phyloP scores from a whole-genome alignment of 805 yeast species.

The Teunomyces cretensis region DNA sequence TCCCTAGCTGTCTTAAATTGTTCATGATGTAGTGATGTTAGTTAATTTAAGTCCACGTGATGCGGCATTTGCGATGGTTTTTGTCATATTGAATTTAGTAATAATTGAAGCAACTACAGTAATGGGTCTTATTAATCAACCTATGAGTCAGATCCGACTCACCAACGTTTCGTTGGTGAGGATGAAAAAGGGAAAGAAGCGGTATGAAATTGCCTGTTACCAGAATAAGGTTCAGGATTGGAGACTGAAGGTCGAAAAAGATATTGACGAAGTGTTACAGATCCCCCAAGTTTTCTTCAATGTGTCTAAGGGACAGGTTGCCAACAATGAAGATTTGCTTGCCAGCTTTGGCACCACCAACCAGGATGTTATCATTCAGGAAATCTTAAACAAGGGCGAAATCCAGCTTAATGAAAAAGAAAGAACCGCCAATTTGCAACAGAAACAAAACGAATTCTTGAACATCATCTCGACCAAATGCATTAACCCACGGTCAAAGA shows the following conservation, averaged over 20 bases:
- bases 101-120: neutral
- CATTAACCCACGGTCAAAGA: constrained; percentile 83
- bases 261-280: constrained; percentile 92
- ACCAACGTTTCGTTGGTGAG: constrained; percentile 94
- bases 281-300: constrained; percentile 92
- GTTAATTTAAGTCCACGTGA: neutral
- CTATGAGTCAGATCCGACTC: constrained; percentile 80
- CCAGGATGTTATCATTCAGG: constrained; percentile 70
- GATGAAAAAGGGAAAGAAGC: constrained; percentile 84
- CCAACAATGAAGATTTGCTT: constrained; percentile 78
- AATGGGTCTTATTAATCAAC: constrained; percentile 71
- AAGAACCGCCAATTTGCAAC: constrained; percentile 69
- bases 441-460: constrained; percentile 77
- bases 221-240: constrained; percentile 97
- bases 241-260: constrained; percentile 84
- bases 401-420: constrained; percentile 94
- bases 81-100: neutral
- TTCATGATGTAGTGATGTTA: neutral
- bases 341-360: constrained; percentile 76
- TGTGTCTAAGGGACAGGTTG: constrained; percentile 92
- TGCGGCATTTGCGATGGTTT: neutral
- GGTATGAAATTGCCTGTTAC: constrained; percentile 95
- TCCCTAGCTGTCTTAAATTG: neutral
- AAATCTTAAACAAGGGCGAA: constrained; percentile 87
- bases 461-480: constrained; percentile 86